phyloP scores from a whole-genome alignment of 2,329 filamentous ascomycete genomes.

The Alternaria brassicae region DNA sequence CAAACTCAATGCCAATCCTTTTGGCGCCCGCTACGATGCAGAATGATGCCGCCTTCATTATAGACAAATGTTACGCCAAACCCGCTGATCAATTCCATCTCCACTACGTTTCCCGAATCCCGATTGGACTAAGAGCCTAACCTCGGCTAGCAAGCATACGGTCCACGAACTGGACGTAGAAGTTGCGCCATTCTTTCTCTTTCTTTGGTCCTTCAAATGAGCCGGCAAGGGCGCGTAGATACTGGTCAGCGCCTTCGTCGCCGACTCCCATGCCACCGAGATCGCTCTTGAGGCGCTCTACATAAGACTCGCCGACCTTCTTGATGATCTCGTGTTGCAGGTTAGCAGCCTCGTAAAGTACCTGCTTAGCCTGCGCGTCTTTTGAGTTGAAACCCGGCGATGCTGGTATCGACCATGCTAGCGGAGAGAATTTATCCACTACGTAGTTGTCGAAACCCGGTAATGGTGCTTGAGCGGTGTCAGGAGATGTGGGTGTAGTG shows the following conservation, averaged over 20 bases:
- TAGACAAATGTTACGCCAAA: conserved; percentile 16
- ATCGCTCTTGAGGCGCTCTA: conserved; percentile 71
- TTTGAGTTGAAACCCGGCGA: conserved; percentile 80
- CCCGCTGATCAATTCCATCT: conserved; percentile 11
- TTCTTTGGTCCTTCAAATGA: conserved; percentile 49
- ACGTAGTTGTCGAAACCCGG: conserved; percentile 93
- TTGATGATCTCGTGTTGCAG: conserved; percentile 89
- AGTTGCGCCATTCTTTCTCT: conserved; percentile 54
- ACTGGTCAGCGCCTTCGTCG: conserved; percentile 69
- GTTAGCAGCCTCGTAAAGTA: conserved; percentile 84
- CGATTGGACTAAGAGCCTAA: conserved; percentile 11
- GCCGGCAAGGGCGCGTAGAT: conserved; percentile 59
- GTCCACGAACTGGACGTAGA: conserved; percentile 55
- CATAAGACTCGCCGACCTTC: conserved; percentile 85
- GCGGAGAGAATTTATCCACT: conserved; percentile 83
- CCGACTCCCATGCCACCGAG: conserved; percentile 71
- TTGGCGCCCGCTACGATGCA: conserved; percentile 31
- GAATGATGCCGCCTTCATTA: conserved; percentile 14
- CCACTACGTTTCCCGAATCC: conserved; percentile 6
- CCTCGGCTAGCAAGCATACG: conserved; percentile 34
- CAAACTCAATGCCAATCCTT: conserved; percentile 19
- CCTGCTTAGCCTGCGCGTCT: conserved; percentile 87
- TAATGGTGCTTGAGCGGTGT: conserved; percentile 63
- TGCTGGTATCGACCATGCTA: conserved; percentile 87
- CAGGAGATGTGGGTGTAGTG: conserved; percentile 51